A percentile compares a stretch with the other conserved stretches of the same genome.
Evolutionary conservation across 1,284 basidiomycete genomes (phyloP).

Genomic region (Moesziomyces parantarcticus): DNA sequence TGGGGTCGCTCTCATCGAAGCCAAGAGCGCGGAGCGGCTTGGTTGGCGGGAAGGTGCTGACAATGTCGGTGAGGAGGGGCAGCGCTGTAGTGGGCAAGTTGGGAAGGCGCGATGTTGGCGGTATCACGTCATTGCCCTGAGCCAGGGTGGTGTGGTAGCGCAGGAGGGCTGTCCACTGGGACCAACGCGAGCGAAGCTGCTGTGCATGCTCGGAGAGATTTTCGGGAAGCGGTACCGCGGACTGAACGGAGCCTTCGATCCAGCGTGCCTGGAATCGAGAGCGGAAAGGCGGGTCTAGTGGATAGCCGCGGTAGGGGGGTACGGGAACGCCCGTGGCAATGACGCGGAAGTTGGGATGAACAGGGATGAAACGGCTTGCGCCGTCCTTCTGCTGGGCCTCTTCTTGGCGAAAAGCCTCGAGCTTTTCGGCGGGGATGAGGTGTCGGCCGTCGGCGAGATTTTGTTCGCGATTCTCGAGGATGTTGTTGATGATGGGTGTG

Average conservation of each 20-base stretch:
- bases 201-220: conserved; percentile 25
- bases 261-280: conserved; percentile 68
- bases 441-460: conserved; percentile 69
- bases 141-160: conserved; percentile 56
- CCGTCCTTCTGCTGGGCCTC: conserved; percentile 22
- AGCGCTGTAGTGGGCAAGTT: conserved; percentile 62
- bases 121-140: conserved; percentile 56
- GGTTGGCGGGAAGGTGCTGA: conserved; percentile 55
- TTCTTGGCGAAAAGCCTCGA: conserved; percentile 46
- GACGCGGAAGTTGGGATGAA: conserved; percentile 68
- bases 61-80: conserved; percentile 57
- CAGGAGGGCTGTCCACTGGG: conserved; percentile 54
- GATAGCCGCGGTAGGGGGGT: conserved; percentile 68
- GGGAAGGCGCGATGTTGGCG: conserved; percentile 59
- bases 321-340: conserved; percentile 67
- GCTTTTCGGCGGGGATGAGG: conserved; percentile 67
- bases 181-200: conserved; percentile 54
- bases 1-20: conserved; percentile 31
- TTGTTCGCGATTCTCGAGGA: conserved; percentile 67
- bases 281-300: conserved; percentile 69
- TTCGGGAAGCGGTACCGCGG: conserved; percentile 32
- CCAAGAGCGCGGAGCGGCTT: conserved; percentile 24
- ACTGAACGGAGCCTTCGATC: conserved; percentile 63
- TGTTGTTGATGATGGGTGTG: conserved; percentile 68
- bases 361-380: conserved; percentile 61